Evolutionary conservation across 2,329 filamentous ascomycete species (phyloP).

Genomic region (Colletotrichum sp.): DNA sequence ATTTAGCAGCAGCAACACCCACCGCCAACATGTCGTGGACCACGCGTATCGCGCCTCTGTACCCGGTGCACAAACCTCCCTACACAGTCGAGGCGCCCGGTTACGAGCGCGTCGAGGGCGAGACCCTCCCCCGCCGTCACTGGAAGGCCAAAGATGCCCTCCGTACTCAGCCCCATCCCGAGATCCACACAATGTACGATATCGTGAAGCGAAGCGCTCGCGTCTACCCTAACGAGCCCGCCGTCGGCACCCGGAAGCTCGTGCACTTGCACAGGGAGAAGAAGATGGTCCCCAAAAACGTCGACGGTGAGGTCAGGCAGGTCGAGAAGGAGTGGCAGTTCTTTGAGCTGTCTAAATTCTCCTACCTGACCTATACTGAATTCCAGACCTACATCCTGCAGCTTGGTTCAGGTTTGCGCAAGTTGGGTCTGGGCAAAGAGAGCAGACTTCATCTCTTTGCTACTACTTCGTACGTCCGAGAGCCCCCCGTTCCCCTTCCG

Average conservation of each 20-base stretch:
- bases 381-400: constrained; percentile 74
- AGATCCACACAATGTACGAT: constrained; percentile 79
- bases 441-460: constrained; percentile 75
- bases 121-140: constrained; percentile 84
- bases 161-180: constrained; percentile 67
- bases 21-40: constrained; percentile 39
- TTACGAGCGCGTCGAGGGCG: constrained; percentile 72
- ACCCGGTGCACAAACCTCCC: constrained; percentile 71
- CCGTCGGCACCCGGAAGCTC: constrained; percentile 75
- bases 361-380: constrained; percentile 79
- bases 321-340: constrained; percentile 92
- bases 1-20: neutral
- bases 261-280: constrained; percentile 81
- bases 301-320: constrained; percentile 80
- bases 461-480: constrained; percentile 69
- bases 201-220: constrained; percentile 74
- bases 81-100: constrained; percentile 77
- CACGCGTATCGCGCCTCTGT: constrained; percentile 54
- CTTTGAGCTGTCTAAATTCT: constrained; percentile 82
- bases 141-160: constrained; percentile 74
- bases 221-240: constrained; percentile 66
- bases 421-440: constrained; percentile 54
- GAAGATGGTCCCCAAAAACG: constrained; percentile 88
- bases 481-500: neutral
- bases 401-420: constrained; percentile 75